These are phyloP conservation scores for Mentha longifolia DNA, from an alignment of 257 asterid genomes.

Conservation along the genomic window DNA sequence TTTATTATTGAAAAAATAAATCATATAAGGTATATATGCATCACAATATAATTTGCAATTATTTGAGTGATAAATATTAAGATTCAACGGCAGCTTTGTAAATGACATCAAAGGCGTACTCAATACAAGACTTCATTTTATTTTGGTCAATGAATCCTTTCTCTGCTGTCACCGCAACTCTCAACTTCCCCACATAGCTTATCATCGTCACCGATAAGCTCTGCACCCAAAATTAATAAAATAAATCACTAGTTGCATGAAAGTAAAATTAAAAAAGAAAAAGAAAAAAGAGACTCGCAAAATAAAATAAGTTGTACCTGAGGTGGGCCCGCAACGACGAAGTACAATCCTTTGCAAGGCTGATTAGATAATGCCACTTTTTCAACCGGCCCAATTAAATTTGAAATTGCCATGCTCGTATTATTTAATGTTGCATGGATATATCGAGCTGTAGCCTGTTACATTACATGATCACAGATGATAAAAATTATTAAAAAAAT, in stretches of 20 bases:
- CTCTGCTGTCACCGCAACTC: slow-evolving; percentile 58
- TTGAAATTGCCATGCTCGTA: slow-evolving; percentile 61
- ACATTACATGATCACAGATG: too few relatives aligned
- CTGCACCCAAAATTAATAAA: slow-evolving; percentile 41
- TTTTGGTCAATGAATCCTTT: slow-evolving; percentile 60
- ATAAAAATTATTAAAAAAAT: too few relatives aligned
- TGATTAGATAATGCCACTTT: slow-evolving; percentile 47
- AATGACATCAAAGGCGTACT: slow-evolving; percentile 52
- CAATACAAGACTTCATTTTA: slow-evolving; percentile 56
- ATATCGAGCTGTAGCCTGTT: slow-evolving; percentile 47
- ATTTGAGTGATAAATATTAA: not conserved
- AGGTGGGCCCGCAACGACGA: slow-evolving; percentile 55
- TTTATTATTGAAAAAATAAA: too few relatives aligned
- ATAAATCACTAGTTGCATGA: not conserved
- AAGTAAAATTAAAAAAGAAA: too few relatives aligned
- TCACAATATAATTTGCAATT: not conserved
- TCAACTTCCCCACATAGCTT: slow-evolving; percentile 58
- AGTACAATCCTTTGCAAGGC: slow-evolving; percentile 59
- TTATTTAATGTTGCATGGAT: slow-evolving; percentile 55
- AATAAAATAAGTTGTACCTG: slow-evolving; percentile 35
- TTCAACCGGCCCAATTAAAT: slow-evolving; percentile 62
- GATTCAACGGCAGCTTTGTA: slow-evolving; percentile 45
- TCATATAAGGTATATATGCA: not conserved
- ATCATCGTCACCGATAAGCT: slow-evolving; percentile 51
- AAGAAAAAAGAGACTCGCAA: too few relatives aligned